Base-by-base conservation (phyloP, 768 basidiomycete genomes). In the Xanthoconium stramineum region DNA sequence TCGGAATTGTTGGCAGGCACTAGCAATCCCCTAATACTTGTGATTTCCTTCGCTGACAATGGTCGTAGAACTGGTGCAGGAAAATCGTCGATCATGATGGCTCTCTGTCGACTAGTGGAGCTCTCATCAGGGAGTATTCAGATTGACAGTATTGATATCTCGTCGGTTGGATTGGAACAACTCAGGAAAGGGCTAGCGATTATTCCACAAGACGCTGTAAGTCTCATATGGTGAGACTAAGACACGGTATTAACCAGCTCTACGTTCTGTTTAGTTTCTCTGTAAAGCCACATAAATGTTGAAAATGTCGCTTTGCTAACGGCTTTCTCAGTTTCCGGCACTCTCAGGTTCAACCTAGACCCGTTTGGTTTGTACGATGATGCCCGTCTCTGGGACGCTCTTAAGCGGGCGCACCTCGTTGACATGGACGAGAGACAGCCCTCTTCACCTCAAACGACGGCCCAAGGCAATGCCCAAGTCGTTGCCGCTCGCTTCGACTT, bases 11-110 rank as follows among this genome's bases (percentile, higher is more conserved):
- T 46, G 92, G 93, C 24, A 64, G 83, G 70, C 80, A 65, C 35
- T 3, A 2, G 72, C 11, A 20, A 46, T 43, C 32, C 3, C 33
- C 72, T 58, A 36, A 54, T 58, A 19, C 24, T 14, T 36, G 7
- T 29, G n/a, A 40, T 14, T 50, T 24, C 30, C 19, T 45, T 38
- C 39, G 20, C 36, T 52, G 19, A 48, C 37, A 32, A 53, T 44
- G 7, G 42, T 36, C 47, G 37, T 58, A 82, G 83, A 63, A 94
- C 92, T 17, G 92, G 92, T 47, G 92, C 92, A 0, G 93, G 93
- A 38, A 93, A 96, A 72, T 89, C 88, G 17, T 89, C 89, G 1
- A 88, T 98, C 56, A 89, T 96, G 88, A 87, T 86, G 63, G 86
- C 91, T 6, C 76, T 97, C 0, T 95, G 86, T 73, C 84, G 93